Conservation (phyloP, 805 yeast species). For the Saturnispora diversa region DNA sequence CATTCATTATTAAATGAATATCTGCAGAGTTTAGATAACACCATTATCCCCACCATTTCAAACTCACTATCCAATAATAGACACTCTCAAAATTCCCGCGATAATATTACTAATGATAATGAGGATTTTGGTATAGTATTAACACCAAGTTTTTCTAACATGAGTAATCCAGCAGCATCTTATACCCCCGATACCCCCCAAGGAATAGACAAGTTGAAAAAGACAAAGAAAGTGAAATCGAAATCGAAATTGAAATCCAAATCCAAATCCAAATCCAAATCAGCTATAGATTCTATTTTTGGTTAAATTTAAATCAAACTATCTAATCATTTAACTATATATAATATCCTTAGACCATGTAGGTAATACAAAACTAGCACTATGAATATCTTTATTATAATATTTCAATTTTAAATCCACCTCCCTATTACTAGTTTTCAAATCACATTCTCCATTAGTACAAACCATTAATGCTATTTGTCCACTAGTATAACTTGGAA, state of each 20-base stretch:
- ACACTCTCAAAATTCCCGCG: too few species aligned
- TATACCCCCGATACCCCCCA: too few species aligned
- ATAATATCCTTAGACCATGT: conserved; percentile 51
- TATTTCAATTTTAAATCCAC: conserved; percentile 51
- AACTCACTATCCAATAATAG: too few species aligned
- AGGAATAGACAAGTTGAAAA: background rate
- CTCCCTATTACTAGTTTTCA: conserved; percentile 46
- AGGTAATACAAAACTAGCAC: conserved; percentile 69
- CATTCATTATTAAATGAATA: conserved; percentile 20
- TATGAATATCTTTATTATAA: conserved; percentile 59
- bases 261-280: conserved; percentile 23
- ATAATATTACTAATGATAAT: too few species aligned
- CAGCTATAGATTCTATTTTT: conserved; percentile 70
- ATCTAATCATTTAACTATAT: conserved; percentile 12
- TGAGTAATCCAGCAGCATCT: too few species aligned
- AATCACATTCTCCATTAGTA: conserved; percentile 38
- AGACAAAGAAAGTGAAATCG: background rate
- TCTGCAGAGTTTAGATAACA: too few species aligned
- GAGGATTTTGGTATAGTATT: too few species aligned
- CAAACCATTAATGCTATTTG: conserved; percentile 76
- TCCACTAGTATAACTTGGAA: conserved; percentile 85
- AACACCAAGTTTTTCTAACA: too few species aligned
- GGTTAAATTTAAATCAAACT: conserved; percentile 31
- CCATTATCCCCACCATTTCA: too few species aligned
- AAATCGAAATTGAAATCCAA: conserved; percentile 10